Percentiles rank a stretch among this genome's conserved stretches.
phyloP scores from a whole-genome alignment of 1,284 basidiomycete genomes.

The Ustilago shanxiensis region DNA sequence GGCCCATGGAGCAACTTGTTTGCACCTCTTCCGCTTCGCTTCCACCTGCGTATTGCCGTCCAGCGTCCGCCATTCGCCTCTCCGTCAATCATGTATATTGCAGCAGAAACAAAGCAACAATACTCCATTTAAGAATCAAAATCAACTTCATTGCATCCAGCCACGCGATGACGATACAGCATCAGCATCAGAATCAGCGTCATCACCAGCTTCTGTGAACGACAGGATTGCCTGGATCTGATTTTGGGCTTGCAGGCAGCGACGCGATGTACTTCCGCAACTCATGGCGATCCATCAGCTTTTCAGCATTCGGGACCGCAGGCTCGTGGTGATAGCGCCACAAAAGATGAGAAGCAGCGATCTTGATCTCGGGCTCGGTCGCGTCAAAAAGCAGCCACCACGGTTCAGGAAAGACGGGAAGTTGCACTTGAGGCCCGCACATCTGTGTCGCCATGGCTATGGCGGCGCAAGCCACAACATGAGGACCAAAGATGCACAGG shows the following conservation, averaged over 20 bases:
- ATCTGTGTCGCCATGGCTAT: constrained; percentile 61
- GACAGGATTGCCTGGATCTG: background rate
- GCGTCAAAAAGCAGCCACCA: constrained; percentile 72
- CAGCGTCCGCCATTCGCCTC: background rate
- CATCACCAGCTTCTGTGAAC: background rate
- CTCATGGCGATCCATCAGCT: constrained; percentile 25
- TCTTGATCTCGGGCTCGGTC: constrained; percentile 53
- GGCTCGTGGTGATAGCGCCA: constrained; percentile 54
- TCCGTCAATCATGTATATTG: constrained; percentile 3
- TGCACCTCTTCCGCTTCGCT: background rate
- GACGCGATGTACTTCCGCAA: constrained; percentile 20
- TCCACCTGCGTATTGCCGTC: background rate
- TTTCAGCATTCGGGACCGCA: background rate
- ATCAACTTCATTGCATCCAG: background rate
- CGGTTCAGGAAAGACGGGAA: constrained; percentile 68
- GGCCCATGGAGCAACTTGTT: background rate
- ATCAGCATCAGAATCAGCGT: background rate
- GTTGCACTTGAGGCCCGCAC: constrained; percentile 44
- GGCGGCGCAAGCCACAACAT: constrained; percentile 83
- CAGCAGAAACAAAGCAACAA: constrained; percentile 11
- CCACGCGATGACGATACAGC: background rate
- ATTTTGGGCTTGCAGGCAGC: background rate
- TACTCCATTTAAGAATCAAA: constrained; percentile 19
- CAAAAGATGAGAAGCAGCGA: constrained; percentile 52
- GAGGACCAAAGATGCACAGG: constrained; percentile 86